A percentile compares a stretch with the other conserved stretches of the same genome.
These are phyloP conservation scores for Elsinoe perseae DNA, from an alignment of 2,329 filamentous ascomycete genomes.

Conservation along the genomic window DNA sequence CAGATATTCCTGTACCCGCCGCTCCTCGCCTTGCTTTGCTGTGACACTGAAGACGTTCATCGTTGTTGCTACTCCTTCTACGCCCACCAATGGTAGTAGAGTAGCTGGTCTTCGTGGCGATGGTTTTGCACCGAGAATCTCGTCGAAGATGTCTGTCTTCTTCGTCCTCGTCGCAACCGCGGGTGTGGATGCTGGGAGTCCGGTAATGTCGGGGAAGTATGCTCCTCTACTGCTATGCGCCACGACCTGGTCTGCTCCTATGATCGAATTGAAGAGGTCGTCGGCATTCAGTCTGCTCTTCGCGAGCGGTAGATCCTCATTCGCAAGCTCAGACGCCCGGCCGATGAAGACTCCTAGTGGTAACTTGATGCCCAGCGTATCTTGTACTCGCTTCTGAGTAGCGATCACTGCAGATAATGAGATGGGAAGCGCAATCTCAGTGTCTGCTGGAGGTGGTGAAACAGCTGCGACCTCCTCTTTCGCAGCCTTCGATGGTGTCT, in stretches of 20 bases:
- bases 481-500: constrained; percentile 41
- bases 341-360: constrained; percentile 81
- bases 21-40: constrained; percentile 72
- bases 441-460: constrained; percentile 35
- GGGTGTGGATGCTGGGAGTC: constrained; percentile 37
- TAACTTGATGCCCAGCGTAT: constrained; percentile 68
- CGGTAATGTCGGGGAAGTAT: constrained; percentile 65
- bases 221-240: constrained; percentile 47
- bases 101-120: constrained; percentile 28
- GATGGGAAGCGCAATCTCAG: constrained; percentile 63
- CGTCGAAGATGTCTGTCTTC: constrained; percentile 70
- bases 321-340: constrained; percentile 77
- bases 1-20: constrained; percentile 72
- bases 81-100: constrained; percentile 22
- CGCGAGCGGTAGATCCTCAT: constrained; percentile 70
- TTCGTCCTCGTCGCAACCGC: constrained; percentile 27
- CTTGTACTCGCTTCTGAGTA: constrained; percentile 71
- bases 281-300: constrained; percentile 59
- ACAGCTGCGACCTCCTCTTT: constrained; percentile 35
- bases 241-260: constrained; percentile 56
- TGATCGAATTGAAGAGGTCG: constrained; percentile 82
- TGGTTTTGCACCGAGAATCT: constrained; percentile 50
- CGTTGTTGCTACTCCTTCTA: constrained; percentile 36
- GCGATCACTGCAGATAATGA: constrained; percentile 71
- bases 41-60: constrained; percentile 74